These are phyloP conservation scores for Solanum hybrid DNA, from an alignment of 305 asterid genomes.

Conservation along the genomic window DNA sequence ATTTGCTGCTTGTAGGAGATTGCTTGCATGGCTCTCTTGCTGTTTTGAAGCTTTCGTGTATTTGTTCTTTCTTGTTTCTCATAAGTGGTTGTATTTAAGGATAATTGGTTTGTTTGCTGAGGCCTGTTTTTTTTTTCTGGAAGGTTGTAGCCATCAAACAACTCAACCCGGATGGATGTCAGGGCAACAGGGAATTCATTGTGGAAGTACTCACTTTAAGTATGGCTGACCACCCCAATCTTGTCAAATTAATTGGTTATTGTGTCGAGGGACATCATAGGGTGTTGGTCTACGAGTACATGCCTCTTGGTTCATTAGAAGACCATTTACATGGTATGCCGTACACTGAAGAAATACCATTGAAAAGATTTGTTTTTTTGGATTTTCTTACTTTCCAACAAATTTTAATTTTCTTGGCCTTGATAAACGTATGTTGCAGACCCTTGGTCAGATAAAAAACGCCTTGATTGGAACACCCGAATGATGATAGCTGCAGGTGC, in stretches of 20 bases:
- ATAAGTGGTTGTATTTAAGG: not conserved
- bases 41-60: not conserved
- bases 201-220: slow-evolving; percentile 66
- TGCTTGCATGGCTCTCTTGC: not conserved
- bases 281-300: slow-evolving; percentile 70
- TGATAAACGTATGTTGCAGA: slow-evolving; percentile 13
- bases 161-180: slow-evolving; percentile 63
- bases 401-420: not conserved
- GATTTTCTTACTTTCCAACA: not conserved
- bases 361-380: not conserved
- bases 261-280: slow-evolving; percentile 74
- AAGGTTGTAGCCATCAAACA: slow-evolving; percentile 77
- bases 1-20: not conserved
- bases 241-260: slow-evolving; percentile 64
- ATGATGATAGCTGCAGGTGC: slow-evolving; percentile 60
- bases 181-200: slow-evolving; percentile 66
- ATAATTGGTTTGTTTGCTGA: not conserved
- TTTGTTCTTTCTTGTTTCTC: not conserved
- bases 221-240: slow-evolving; percentile 65
- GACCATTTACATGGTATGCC: slow-evolving; percentile 67
- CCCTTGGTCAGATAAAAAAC: slow-evolving; percentile 9
- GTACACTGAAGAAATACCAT: not conserved
- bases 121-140: not conserved
- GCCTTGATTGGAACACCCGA: slow-evolving; percentile 40
- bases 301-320: slow-evolving; percentile 81